These are phyloP conservation scores for Aspergillus jensenii DNA, from an alignment of 2,329 filamentous ascomycete species.

Conservation along the genomic window DNA sequence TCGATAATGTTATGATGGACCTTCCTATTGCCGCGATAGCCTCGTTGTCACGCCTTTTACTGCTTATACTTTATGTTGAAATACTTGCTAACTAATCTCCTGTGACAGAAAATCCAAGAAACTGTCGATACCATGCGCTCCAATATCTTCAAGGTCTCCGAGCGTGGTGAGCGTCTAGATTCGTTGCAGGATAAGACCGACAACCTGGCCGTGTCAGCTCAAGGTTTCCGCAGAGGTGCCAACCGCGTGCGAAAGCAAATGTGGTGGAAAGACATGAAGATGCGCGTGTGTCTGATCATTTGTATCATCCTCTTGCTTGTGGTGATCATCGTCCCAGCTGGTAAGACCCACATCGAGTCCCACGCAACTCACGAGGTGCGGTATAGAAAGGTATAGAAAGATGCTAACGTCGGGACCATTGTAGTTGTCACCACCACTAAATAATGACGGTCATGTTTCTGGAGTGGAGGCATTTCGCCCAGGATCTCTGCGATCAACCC, in stretches of 20 bases:
- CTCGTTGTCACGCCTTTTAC: neutral
- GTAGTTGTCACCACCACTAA: slow-evolving; percentile 45
- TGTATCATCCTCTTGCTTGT: slow-evolving; percentile 89
- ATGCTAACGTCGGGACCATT: slow-evolving; percentile 16
- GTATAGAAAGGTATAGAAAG: neutral
- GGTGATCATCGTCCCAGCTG: slow-evolving; percentile 89
- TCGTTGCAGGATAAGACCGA: slow-evolving; percentile 89
- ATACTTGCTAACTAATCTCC: slow-evolving; percentile 20
- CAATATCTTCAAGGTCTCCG: slow-evolving; percentile 95
- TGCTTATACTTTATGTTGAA: neutral
- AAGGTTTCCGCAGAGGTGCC: slow-evolving; percentile 93
- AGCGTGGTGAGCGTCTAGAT: slow-evolving; percentile 87
- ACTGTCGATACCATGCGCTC: slow-evolving; percentile 94
- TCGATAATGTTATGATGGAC: neutral
- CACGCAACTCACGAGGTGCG: neutral
- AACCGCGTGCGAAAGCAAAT: slow-evolving; percentile 96
- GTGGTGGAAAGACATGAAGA: slow-evolving; percentile 99
- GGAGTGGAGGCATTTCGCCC: slow-evolving; percentile 31
- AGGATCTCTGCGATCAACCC: slow-evolving; percentile 33
- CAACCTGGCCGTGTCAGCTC: slow-evolving; percentile 87
- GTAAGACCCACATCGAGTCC: slow-evolving; percentile 54
- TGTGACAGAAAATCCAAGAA: slow-evolving; percentile 86
- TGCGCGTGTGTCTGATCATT: slow-evolving; percentile 92
- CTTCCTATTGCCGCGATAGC: neutral
- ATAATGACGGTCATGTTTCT: slow-evolving; percentile 29